Conservation (phyloP, 2,329 filamentous ascomycete species). For the Trichophyton schoenleinii region DNA sequence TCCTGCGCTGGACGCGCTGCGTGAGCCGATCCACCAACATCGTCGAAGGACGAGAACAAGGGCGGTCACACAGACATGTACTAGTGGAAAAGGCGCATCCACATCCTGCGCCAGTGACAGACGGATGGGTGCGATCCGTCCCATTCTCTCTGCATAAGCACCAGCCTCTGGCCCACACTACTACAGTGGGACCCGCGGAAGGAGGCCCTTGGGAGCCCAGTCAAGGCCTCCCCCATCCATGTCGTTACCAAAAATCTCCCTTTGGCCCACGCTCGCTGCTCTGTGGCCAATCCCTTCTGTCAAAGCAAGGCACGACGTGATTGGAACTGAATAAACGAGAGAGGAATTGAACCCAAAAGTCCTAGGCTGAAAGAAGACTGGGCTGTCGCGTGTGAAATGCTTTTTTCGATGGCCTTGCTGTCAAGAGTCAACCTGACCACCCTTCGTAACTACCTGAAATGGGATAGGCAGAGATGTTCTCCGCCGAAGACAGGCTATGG, state of each 20-base stretch:
- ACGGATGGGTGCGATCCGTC: constrained; percentile 9
- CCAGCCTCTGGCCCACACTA: constrained; percentile 3
- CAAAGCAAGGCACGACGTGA: background rate
- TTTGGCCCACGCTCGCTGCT: background rate
- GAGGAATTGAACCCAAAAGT: background rate
- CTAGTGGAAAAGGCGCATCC: constrained; percentile 15
- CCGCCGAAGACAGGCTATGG: background rate
- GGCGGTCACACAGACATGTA: constrained; percentile 11
- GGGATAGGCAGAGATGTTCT: background rate
- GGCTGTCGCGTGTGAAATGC: constrained; percentile 6
- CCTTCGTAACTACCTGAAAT: background rate
- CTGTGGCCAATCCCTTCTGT: background rate
- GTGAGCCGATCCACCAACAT: constrained; percentile 4
- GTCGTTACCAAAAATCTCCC: background rate
- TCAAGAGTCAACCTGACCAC: background rate
- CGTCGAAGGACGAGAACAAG: constrained; percentile 3
- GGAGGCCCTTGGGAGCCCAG: background rate
- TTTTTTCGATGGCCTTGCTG: constrained; percentile 1
- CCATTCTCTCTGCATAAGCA: constrained; percentile 2
- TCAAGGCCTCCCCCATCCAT: constrained; percentile 1
- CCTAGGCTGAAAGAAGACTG: constrained; percentile 4
- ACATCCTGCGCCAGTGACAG: constrained; percentile 15
- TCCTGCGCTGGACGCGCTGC: background rate
- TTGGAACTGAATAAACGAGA: constrained; percentile 4
- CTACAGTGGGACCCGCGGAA: background rate